These are phyloP conservation scores for Curvularia sp. DNA, from an alignment of 2,329 filamentous ascomycete species.

Conservation along the genomic window DNA sequence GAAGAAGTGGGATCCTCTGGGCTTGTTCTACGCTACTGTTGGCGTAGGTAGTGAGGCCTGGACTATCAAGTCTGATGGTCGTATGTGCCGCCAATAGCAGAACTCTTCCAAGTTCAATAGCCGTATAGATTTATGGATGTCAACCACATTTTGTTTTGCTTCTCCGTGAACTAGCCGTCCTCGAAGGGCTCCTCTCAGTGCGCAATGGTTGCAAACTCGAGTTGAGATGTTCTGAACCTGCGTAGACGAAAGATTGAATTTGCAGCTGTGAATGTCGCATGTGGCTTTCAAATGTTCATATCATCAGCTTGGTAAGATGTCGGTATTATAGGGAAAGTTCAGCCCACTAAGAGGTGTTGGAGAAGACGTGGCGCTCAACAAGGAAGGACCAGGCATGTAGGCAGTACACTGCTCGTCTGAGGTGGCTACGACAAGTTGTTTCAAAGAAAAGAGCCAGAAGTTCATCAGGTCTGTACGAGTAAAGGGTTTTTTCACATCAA, in stretches of 20 bases:
- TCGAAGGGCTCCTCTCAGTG: no score
- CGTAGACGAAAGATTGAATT: neutral
- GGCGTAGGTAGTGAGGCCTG: constrained; percentile 42
- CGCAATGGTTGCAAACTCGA: no score
- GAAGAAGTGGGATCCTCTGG: constrained; percentile 40
- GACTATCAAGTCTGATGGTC: constrained; percentile 21
- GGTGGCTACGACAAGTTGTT: no score
- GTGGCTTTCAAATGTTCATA: neutral
- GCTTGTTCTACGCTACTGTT: constrained; percentile 40
- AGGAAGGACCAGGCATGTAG: no score
- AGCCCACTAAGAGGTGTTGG: no score
- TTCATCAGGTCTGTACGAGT: no score
- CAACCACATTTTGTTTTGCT: neutral
- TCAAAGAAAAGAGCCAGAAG: no score
- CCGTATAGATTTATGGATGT: neutral
- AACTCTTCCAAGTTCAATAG: neutral
- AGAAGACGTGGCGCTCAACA: no score
- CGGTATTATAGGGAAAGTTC: neutral
- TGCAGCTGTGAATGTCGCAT: neutral
- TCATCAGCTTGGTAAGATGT: neutral
- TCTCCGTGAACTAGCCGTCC: neutral
- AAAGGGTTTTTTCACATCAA: neutral
- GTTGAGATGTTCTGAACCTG: neutral
- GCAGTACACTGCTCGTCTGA: no score
- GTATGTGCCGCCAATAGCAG: constrained; percentile 16